These are phyloP conservation scores for Hirschioporus abietinus DNA, from an alignment of 768 basidiomycete species.

Conservation along the genomic window DNA sequence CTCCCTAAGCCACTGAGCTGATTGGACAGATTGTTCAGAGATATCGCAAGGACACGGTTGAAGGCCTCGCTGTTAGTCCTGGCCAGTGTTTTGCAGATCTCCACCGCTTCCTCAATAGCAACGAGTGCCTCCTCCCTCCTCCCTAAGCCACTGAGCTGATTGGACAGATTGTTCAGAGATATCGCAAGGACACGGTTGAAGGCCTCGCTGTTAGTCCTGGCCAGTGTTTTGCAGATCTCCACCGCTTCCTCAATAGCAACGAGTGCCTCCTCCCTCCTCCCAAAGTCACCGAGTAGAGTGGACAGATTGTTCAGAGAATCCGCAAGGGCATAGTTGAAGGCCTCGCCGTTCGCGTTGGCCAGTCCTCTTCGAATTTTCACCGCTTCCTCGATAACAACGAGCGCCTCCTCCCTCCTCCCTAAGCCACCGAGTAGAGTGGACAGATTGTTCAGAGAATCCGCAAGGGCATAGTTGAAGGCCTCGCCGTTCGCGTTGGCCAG, in stretches of 20 bases:
- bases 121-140: slow-evolving; percentile 7
- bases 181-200: slow-evolving; percentile 6
- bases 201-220: neutral
- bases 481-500: neutral
- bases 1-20: neutral
- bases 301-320: slow-evolving; percentile 8
- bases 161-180: slow-evolving; percentile 8
- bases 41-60: neutral
- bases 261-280: slow-evolving; percentile 10
- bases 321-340: slow-evolving; percentile 7
- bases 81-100: slow-evolving; percentile 4
- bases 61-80: neutral
- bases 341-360: neutral
- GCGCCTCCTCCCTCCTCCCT: slow-evolving; percentile 10
- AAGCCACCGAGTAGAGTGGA: slow-evolving; percentile 6
- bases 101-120: slow-evolving; percentile 9
- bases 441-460: slow-evolving; percentile 5
- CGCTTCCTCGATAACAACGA: slow-evolving; percentile 9
- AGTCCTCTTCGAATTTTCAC: neutral
- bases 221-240: neutral
- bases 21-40: neutral
- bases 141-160: slow-evolving; percentile 8
- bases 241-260: slow-evolving; percentile 7
- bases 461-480: slow-evolving; percentile 5
- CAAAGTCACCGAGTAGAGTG: slow-evolving; percentile 6